Percentiles rank a stretch among this genome's conserved stretches.
These are phyloP conservation scores for Aleurites moluccanus DNA, from an alignment of 441 rosid species.

Conservation along the genomic window DNA sequence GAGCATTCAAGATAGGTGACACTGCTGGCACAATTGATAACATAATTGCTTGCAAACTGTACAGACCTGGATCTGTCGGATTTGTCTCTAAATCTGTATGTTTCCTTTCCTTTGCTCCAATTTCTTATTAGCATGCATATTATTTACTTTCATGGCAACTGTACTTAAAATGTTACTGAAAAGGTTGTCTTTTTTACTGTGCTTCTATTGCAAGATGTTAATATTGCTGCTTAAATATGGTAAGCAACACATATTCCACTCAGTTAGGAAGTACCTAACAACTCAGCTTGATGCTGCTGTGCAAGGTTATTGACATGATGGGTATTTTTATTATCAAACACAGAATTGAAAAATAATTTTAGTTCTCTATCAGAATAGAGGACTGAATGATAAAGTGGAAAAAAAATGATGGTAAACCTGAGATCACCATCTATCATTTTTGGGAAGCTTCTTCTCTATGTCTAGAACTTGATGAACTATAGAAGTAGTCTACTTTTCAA, in stretches of 20 bases:
- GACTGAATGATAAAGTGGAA: background rate
- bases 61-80: slow-evolving; percentile 97
- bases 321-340: background rate
- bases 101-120: slow-evolving; percentile 18
- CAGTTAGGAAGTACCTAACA: background rate
- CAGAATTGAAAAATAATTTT: background rate
- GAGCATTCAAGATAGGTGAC: slow-evolving; percentile 98
- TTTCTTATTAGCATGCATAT: slow-evolving; percentile 5
- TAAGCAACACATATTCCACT: background rate
- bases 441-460: background rate
- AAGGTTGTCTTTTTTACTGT: background rate
- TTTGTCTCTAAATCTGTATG: slow-evolving; percentile 98
- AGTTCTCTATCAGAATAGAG: background rate
- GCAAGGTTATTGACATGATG: background rate
- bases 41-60: slow-evolving; percentile 83
- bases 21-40: slow-evolving; percentile 98
- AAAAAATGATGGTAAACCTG: background rate
- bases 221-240: background rate
- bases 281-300: background rate
- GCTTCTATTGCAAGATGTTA: background rate
- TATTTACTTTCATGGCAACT: background rate
- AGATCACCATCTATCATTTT: background rate
- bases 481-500: background rate
- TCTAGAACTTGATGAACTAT: background rate
- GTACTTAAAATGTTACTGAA: background rate